Conservation (phyloP, 1,284 basidiomycete genomes). For the Tylopilus orsonianus region DNA sequence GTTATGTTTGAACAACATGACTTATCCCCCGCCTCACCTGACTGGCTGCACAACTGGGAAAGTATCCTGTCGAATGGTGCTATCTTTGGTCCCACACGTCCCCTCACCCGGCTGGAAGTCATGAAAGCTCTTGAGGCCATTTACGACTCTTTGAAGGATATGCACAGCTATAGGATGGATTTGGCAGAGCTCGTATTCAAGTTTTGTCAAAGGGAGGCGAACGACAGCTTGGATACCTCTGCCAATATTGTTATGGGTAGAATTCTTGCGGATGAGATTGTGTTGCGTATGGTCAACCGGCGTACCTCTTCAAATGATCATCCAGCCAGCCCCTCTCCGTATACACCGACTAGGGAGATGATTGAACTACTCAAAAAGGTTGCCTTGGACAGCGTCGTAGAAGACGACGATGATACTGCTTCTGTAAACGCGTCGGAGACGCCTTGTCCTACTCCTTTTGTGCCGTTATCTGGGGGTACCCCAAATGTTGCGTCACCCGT, state of each 20-base stretch:
- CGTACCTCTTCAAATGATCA: slow-evolving; percentile 30
- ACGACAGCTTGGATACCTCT: slow-evolving; percentile 29
- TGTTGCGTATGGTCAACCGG: slow-evolving; percentile 44
- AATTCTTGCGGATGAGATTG: slow-evolving; percentile 62
- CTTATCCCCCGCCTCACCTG: slow-evolving; percentile 64
- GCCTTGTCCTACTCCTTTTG: slow-evolving; percentile 35
- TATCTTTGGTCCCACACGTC: slow-evolving; percentile 46
- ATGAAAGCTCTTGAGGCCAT: slow-evolving; percentile 55
- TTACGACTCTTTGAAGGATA: slow-evolving; percentile 66
- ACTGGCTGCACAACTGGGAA: slow-evolving; percentile 69
- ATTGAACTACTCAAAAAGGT: slow-evolving; percentile 42
- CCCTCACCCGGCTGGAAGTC: slow-evolving; percentile 54
- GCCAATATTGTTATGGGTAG: slow-evolving; percentile 56
- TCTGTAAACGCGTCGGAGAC: slow-evolving; percentile 39
- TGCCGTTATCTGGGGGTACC: slow-evolving; percentile 33
- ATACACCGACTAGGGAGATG: slow-evolving; percentile 30
- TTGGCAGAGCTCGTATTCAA: slow-evolving; percentile 59
- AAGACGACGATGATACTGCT: slow-evolving; percentile 43
- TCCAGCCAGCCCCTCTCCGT: slow-evolving; percentile 27
- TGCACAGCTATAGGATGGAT: slow-evolving; percentile 60
- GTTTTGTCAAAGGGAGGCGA: slow-evolving; percentile 47
- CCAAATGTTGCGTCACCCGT: slow-evolving; percentile 47
- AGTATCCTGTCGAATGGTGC: slow-evolving; percentile 51
- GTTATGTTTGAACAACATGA: slow-evolving; percentile 64
- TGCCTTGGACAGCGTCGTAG: slow-evolving; percentile 38